A percentile compares a stretch with the other conserved stretches of the same genome.
These are phyloP conservation scores for Bryoglossum gracile DNA, from an alignment of 495 filamentous ascomycete species.

Conservation along the genomic window DNA sequence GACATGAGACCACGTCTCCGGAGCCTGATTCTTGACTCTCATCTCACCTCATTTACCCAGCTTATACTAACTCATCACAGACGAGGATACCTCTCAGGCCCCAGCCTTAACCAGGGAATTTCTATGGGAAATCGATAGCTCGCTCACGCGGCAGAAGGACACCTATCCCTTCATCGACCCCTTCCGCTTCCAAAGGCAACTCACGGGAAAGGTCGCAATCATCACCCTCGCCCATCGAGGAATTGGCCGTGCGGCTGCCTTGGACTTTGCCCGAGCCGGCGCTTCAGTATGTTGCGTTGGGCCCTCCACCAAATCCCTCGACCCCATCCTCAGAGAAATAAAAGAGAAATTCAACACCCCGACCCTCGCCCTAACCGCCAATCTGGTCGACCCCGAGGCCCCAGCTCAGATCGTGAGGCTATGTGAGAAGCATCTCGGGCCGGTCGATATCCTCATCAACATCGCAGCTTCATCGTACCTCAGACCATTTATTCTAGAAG, in stretches of 20 bases:
- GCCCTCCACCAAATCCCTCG: neutral
- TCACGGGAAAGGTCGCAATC: constrained; percentile 9
- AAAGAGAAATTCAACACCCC: constrained; percentile 14
- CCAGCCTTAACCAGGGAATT: too few relatives aligned
- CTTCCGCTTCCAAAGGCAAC: constrained; percentile 10
- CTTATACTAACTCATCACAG: too few relatives aligned
- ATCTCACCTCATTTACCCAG: too few relatives aligned
- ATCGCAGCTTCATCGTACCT: constrained; percentile 19
- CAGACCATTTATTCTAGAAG: constrained; percentile 22
- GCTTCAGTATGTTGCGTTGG: constrained; percentile 7
- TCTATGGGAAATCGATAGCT: constrained; percentile 10
- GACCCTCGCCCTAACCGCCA: constrained; percentile 18
- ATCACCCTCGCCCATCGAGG: constrained; percentile 11
- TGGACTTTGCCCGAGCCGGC: constrained; percentile 16
- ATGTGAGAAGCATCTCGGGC: constrained; percentile 17
- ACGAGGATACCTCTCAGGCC: too few relatives aligned
- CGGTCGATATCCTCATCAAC: constrained; percentile 29
- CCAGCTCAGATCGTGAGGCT: constrained; percentile 9
- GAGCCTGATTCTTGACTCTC: too few relatives aligned
- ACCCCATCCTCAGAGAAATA: constrained; percentile 10
- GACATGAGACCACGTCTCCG: too few relatives aligned
- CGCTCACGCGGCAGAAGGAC: constrained; percentile 8
- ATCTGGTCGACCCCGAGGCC: constrained; percentile 18
- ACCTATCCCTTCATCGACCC: constrained; percentile 16
- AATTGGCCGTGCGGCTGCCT: constrained; percentile 9